Evolutionary conservation across 2,329 filamentous ascomycete genomes (phyloP).

Genomic region (Aspergillus alliaceus): DNA sequence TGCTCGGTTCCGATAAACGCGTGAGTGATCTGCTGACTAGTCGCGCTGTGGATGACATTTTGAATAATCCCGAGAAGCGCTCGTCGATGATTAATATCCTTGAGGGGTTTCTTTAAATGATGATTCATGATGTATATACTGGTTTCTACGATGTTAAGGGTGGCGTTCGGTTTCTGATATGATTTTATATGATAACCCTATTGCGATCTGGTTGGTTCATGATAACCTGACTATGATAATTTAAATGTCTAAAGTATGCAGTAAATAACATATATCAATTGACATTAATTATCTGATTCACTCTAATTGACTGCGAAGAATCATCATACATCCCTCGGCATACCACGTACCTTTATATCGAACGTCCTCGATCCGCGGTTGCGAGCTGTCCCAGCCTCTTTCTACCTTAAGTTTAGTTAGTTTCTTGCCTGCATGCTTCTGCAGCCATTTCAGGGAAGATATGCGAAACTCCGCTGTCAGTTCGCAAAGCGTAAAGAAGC

Average conservation of each 20-base stretch:
- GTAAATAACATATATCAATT: neutral
- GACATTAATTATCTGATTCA: neutral
- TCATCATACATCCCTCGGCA: no score
- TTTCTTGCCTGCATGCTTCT: no score
- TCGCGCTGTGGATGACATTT: neutral
- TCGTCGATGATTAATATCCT: slow-evolving; percentile 14
- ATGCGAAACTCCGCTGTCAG: no score
- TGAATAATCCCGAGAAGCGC: slow-evolving; percentile 15
- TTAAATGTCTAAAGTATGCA: neutral
- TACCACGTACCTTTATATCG: no score
- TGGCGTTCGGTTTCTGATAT: neutral
- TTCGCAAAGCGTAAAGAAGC: no score
- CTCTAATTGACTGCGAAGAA: no score
- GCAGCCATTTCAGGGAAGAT: no score
- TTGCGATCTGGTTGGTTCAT: neutral
- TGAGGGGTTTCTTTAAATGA: slow-evolving; percentile 7
- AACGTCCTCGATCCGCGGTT: no score
- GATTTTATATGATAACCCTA: neutral
- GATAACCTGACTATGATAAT: neutral
- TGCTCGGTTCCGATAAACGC: slow-evolving; percentile 7
- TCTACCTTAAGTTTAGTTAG: no score
- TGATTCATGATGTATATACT: neutral
- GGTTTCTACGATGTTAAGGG: neutral
- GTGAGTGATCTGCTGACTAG: neutral
- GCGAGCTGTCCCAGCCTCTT: no score